Evolutionary conservation across 345 rosid species (phyloP).

Genomic region (Salix brachista): DNA sequence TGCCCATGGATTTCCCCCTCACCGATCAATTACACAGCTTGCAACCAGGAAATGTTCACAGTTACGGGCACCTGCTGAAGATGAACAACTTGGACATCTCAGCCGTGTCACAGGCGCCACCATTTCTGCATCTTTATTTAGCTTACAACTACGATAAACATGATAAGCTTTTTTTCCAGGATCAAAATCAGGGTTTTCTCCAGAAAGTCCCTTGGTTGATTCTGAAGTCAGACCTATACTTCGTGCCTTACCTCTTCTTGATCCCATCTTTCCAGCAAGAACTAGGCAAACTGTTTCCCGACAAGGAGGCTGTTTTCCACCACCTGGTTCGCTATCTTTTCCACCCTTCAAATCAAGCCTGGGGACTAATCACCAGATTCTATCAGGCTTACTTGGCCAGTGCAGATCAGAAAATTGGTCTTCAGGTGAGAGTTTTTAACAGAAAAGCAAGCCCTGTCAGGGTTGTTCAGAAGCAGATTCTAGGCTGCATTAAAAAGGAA

Average conservation of each 20-base stretch:
- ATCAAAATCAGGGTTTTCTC: conserved; percentile 6
- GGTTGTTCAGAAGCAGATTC: conserved; percentile 6
- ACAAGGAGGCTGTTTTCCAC: conserved; percentile 21
- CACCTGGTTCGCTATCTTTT: conserved; percentile 20
- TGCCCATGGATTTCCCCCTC: conserved; percentile 11
- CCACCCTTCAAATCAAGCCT: conserved; percentile 22
- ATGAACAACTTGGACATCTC: neutral
- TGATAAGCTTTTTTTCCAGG: conserved; percentile 12
- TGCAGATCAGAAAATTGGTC: conserved; percentile 17
- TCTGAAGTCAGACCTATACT: conserved; percentile 16
- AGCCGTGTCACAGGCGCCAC: neutral
- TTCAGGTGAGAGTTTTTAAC: conserved; percentile 14
- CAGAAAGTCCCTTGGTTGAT: conserved; percentile 21
- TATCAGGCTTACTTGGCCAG: conserved; percentile 8
- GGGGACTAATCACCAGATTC: conserved; percentile 22
- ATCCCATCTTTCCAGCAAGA: conserved; percentile 16
- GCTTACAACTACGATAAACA: neutral
- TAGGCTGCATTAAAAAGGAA: conserved; percentile 4
- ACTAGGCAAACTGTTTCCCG: conserved; percentile 15
- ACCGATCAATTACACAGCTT: neutral
- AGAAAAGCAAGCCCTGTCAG: neutral
- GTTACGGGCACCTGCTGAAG: neutral
- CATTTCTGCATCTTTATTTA: neutral
- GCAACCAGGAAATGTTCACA: neutral
- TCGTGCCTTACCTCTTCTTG: conserved; percentile 16